Base-by-base conservation (phyloP, 805 yeast genomes). In the Candida lessepsii region DNA sequence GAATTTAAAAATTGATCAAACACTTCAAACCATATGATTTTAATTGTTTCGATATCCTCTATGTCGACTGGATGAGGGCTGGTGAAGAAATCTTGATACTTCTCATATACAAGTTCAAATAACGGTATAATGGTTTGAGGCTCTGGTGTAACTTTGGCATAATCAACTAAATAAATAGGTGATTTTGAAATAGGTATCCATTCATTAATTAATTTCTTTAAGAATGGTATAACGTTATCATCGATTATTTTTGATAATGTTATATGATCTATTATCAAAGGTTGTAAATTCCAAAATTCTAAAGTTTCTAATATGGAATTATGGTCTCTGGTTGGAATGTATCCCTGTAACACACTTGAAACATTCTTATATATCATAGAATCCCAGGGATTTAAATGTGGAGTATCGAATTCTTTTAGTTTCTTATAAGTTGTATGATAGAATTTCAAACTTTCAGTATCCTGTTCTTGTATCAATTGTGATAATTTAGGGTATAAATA, bases 131-230 rank as follows among this genome's bases (percentile, higher is more conserved):
- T 36, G 5, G 9, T 18, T 1, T 34, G 9, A 9, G 40, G 19
- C 8, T 37, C 34, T 2, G 50, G 40, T 5, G 52, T 41, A 1
- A 52, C 34, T 14, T 50, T 35, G 3, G 57, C 41, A 32, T 53
- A 60, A 37, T 58, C 60, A 1, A 58, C 42, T 11, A 57, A 28
- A 26, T 32, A 41, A 9, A 51, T 34, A 13, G 48, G 59, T 20
- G 49, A 40, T 2, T 21, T 21, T 2, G 30, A 15, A 7, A 26
- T 39, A 4, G 59, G 56, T 2, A n/a, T 17, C 62, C 61, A 57
- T 11, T 36, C 21, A 4, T 31, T 29, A 2, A 55, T 34, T 14
- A 39, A 19, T 3, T 41, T 15, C 1, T 30, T 21, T 9, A 57
- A 34, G 15, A 29, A 44, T 3, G 65, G 63, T 2, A 51, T n/a